A percentile compares a stretch with the other conserved stretches of the same genome.
Conservation (phyloP, 2,329 filamentous ascomycete genomes). For the Sphaerulina musiva region DNA sequence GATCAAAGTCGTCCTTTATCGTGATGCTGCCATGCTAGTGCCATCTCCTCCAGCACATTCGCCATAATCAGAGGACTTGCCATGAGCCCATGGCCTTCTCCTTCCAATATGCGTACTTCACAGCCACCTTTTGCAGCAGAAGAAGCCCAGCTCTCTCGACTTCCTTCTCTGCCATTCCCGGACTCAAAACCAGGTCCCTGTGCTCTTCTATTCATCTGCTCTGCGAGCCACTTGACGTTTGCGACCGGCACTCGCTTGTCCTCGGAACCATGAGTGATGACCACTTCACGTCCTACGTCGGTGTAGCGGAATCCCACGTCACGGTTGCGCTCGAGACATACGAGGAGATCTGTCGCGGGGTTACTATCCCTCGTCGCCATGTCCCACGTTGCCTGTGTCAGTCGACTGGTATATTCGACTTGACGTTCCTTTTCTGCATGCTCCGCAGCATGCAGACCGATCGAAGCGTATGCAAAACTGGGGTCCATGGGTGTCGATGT, state of each 20-base stretch:
- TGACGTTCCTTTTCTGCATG: conserved; percentile 66
- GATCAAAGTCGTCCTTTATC: conserved; percentile 11
- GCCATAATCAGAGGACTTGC: conserved; percentile 91
- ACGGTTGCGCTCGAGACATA: conserved; percentile 84
- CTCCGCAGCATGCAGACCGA: conserved; percentile 45
- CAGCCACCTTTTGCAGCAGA: conserved; percentile 53
- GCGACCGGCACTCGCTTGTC: conserved; percentile 90
- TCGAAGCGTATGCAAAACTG: conserved; percentile 39
- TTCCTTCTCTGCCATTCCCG: conserved; percentile 5
- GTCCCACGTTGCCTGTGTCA: conserved; percentile 93
- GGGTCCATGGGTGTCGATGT: conserved; percentile 34
- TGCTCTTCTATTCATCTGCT: conserved; percentile 61
- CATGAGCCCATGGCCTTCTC: conserved; percentile 93
- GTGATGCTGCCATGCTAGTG: conserved; percentile 40
- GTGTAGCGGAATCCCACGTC: conserved; percentile 95
- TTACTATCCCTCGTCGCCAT: conserved; percentile 86
- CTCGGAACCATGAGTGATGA: conserved; percentile 88
- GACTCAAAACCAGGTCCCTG: conserved; percentile 9
- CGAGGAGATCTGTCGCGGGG: conserved; percentile 83
- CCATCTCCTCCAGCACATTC: conserved; percentile 87
- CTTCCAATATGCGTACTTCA: conserved; percentile 82
- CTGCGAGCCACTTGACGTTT: conserved; percentile 90
- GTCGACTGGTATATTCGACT: conserved; percentile 68
- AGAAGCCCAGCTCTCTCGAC: conserved; percentile 10
- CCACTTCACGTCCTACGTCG: conserved; percentile 82